A percentile compares a stretch with the other conserved stretches of the same genome.
Conservation (phyloP, 2,329 filamentous ascomycete genomes). For the Tolypocladium pustulatum region DNA sequence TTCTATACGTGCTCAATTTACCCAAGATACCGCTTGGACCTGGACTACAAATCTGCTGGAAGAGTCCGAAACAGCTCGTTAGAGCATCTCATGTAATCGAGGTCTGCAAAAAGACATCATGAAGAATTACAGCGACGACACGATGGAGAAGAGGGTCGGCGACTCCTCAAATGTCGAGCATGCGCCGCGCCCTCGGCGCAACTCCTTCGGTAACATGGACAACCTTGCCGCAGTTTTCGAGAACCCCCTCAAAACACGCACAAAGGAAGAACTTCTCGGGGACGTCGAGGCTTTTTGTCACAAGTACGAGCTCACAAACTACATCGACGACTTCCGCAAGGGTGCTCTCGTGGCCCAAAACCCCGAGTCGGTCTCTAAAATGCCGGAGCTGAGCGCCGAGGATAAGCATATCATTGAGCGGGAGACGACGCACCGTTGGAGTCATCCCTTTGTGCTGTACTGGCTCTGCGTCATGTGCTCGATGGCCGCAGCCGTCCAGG, state of each 20-base stretch:
- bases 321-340: slow-evolving; percentile 30
- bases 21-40: not conserved
- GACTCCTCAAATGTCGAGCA: slow-evolving; percentile 4
- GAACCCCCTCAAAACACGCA: slow-evolving; percentile 6
- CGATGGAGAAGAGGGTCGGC: not conserved
- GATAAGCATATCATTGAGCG: slow-evolving; percentile 17
- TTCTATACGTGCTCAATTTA: not conserved
- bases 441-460: slow-evolving; percentile 21
- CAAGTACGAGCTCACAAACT: slow-evolving; percentile 32
- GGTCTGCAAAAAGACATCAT: not conserved
- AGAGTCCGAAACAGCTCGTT: not conserved
- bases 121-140: not conserved
- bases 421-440: slow-evolving; percentile 20
- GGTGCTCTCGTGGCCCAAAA: slow-evolving; percentile 25
- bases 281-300: slow-evolving; percentile 6
- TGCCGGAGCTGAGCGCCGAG: slow-evolving; percentile 14
- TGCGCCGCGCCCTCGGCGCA: slow-evolving; percentile 1
- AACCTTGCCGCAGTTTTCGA: slow-evolving; percentile 6
- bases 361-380: slow-evolving; percentile 37
- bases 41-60: not conserved
- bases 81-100: no score
- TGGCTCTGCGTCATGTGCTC: slow-evolving; percentile 24
- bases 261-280: slow-evolving; percentile 4
- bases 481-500: slow-evolving; percentile 47
- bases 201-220: slow-evolving; percentile 5